These are phyloP conservation scores for Cornus suecica DNA, from an alignment of 148 eudicot genomes.

Conservation along the genomic window DNA sequence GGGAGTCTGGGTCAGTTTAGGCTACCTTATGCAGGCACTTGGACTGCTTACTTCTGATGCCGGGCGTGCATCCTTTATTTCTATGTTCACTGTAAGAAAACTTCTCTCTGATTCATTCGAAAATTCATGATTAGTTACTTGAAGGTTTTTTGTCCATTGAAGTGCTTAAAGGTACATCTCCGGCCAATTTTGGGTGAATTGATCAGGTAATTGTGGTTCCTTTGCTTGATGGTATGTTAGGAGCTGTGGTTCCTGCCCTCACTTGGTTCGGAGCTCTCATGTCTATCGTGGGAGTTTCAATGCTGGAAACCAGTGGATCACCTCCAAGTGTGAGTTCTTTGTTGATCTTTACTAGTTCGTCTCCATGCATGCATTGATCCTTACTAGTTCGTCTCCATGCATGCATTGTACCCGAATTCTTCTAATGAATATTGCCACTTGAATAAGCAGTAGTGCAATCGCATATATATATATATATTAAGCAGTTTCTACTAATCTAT, in stretches of 20 bases:
- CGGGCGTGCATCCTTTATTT: slow-evolving; percentile 69
- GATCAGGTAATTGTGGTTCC: slow-evolving; percentile 74
- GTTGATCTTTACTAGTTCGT: background rate
- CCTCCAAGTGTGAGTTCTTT: slow-evolving; percentile 62
- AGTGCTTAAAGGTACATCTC: background rate
- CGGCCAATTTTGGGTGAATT: slow-evolving; percentile 14
- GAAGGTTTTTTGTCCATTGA: background rate
- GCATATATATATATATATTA: background rate
- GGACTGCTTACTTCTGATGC: slow-evolving; percentile 77
- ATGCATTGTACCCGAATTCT: background rate
- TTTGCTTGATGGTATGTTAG: slow-evolving; percentile 68
- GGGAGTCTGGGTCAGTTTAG: slow-evolving; percentile 77
- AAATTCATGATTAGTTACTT: background rate
- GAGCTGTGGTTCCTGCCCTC: slow-evolving; percentile 47
- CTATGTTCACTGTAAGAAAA: slow-evolving; percentile 63
- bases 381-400: background rate
- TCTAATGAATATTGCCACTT: background rate
- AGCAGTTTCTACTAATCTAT: slow-evolving; percentile 2
- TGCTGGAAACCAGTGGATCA: slow-evolving; percentile 78
- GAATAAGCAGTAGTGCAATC: background rate
- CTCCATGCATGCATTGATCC: background rate
- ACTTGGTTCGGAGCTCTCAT: slow-evolving; percentile 73
- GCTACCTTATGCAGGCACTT: slow-evolving; percentile 66
- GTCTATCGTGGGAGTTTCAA: slow-evolving; percentile 59
- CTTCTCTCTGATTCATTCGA: background rate